These are phyloP conservation scores for Effrenium voratum DNA, from an alignment of 73 alveolate genomes.

Conservation along the genomic window DNA sequence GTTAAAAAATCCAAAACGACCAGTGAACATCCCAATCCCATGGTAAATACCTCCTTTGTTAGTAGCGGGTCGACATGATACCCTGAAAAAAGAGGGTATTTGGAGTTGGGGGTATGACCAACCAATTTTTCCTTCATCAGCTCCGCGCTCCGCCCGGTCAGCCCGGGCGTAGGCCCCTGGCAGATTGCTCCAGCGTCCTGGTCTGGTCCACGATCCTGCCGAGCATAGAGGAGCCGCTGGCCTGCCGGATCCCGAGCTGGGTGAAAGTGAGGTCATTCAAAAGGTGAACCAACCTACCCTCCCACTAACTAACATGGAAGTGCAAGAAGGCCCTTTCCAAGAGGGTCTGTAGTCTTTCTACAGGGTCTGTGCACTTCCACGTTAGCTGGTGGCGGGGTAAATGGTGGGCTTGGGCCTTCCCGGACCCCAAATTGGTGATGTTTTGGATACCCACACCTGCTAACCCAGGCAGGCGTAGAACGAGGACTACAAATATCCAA, in stretches of 20 bases:
- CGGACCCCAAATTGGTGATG: no score
- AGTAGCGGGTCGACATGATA: no score
- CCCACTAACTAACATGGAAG: background rate
- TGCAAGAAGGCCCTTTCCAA: background rate
- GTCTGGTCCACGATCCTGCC: slow-evolving; percentile 76
- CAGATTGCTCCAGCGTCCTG: slow-evolving; percentile 35
- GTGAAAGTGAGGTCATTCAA: background rate
- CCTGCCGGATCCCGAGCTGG: background rate
- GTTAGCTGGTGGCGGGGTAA: background rate
- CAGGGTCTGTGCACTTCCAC: background rate
- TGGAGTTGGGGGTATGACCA: no score
- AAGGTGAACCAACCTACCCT: background rate
- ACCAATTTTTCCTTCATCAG: no score
- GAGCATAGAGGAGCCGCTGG: slow-evolving; percentile 57
- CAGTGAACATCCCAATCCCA: no score
- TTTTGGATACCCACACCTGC: no score
- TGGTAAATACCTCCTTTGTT: no score
- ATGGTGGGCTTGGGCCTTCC: background rate
- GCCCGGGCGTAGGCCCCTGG: background rate
- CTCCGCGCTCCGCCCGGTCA: background rate
- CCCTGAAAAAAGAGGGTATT: no score
- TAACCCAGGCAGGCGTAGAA: no score
- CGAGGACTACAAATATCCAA: no score
- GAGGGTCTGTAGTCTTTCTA: background rate
- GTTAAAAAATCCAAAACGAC: no score